A percentile compares a stretch with the other conserved stretches of the same genome.
phyloP scores from a whole-genome alignment of 495 filamentous ascomycete genomes.

The Podospora sp. region DNA sequence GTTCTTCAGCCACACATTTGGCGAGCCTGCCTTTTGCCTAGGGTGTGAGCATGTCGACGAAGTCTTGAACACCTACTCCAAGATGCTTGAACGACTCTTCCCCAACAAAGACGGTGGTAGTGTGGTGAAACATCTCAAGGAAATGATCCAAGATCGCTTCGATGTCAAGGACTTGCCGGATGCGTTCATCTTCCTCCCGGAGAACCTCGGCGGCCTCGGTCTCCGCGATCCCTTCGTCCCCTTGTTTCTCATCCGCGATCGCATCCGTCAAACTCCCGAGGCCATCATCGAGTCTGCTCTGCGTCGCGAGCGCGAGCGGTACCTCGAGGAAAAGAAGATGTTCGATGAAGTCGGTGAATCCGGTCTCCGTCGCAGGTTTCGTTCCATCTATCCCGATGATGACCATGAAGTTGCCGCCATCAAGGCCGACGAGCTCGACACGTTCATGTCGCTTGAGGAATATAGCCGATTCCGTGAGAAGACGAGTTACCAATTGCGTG shows the following conservation, averaged over 20 bases:
- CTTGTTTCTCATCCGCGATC: conserved; percentile 40
- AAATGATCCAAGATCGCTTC: conserved; percentile 57
- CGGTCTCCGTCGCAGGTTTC: conserved; percentile 14
- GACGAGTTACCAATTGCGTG: conserved; percentile 20
- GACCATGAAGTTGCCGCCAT: background rate
- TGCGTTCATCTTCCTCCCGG: conserved; percentile 63
- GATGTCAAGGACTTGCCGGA: conserved; percentile 58
- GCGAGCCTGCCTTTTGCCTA: conserved; percentile 64
- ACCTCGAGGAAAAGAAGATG: conserved; percentile 27
- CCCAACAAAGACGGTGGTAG: conserved; percentile 29
- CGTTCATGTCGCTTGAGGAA: conserved; percentile 55
- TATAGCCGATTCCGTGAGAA: conserved; percentile 48
- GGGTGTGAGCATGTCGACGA: conserved; percentile 65
- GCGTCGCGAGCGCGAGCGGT: conserved; percentile 42
- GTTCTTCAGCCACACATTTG: conserved; percentile 71
- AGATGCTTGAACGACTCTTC: conserved; percentile 58
- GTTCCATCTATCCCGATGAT: conserved; percentile 13
- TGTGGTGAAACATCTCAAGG: conserved; percentile 50
- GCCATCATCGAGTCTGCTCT: conserved; percentile 42
- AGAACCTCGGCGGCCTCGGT: conserved; percentile 57
- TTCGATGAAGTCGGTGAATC: conserved; percentile 53
- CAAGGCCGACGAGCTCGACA: conserved; percentile 7
- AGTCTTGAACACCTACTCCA: conserved; percentile 59
- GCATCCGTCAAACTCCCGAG: conserved; percentile 33
- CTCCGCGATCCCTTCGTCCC: conserved; percentile 59